Base-by-base conservation (phyloP, 306 rosid species). In the Argentina anserina region DNA sequence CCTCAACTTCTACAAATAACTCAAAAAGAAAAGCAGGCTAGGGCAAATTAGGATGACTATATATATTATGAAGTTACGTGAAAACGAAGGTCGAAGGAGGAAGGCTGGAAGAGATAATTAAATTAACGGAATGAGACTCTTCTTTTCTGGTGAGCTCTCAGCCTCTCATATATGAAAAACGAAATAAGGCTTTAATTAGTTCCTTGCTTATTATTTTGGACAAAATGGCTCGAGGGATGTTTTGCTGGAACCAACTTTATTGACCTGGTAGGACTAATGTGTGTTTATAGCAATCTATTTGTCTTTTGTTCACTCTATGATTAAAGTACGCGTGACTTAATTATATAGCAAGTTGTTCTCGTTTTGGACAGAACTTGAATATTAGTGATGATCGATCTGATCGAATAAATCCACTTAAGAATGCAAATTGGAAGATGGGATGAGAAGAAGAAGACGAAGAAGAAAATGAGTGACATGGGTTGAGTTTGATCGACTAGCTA, bases 211-310 rank as follows among this genome's bases (percentile, higher is more conserved):
- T 42, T 11, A 2, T n/a, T 50, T 50, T 50, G 26, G 56, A 50
- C 56, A 50, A n/a, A 55, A 55, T 10, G 34, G 15, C 18, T 31
- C 28, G 14, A 15, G 64, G 37, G 64, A 36, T 23, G 47, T 53
- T 53, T 53, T 12, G 74, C n/a, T 37, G 8, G 29, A 71, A 71
- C 75, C 75, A 39, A 20, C 3, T 71, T 55, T 56, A 15, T 71
- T 56, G 66, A 25, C 52, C 9, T n/a, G 8, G 14, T 31, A 36
- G 68, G 45, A 63, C 21, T 31, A 6, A 23, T 31, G 65, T 60
- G 37, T 7, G 66, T 61, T 31, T 17, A 33, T 31, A 33, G 66
- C 66, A 31, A 61, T 34, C 66, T 31, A 23, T 61, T 29, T 61
- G 41, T 61, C 23, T 33, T 31, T 61, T 18, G 37, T 61, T 33